A percentile compares a stretch with the other conserved stretches of the same genome.
Evolutionary conservation across 2,329 filamentous ascomycete species (phyloP).

Genomic region (Fusarium sp.): DNA sequence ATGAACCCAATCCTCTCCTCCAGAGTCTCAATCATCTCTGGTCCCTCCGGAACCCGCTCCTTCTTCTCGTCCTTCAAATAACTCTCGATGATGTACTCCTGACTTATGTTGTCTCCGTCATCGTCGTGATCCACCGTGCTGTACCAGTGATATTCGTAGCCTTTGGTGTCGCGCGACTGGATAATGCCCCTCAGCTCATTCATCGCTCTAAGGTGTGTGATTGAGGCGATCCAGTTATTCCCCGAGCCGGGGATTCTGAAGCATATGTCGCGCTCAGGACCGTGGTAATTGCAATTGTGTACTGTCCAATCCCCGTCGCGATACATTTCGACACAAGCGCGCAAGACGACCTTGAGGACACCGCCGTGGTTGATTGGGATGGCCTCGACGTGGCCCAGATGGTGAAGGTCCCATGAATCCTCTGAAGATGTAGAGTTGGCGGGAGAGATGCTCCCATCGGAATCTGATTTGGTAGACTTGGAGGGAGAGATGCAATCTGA

Average conservation of each 20-base stretch:
- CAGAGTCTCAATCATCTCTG: background rate
- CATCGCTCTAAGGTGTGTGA: fast-evolving
- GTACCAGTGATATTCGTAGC: background rate
- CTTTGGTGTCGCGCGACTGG: too few relatives aligned
- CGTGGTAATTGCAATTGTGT: background rate
- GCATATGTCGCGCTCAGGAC: background rate
- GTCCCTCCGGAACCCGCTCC: background rate
- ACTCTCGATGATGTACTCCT: background rate
- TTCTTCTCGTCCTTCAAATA: background rate
- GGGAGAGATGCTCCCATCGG: too few relatives aligned
- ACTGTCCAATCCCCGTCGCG: background rate
- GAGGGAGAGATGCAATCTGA: too few relatives aligned
- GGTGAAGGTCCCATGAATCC: background rate
- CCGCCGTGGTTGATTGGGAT: background rate
- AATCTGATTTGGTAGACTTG: fast-evolving
- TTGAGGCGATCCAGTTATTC: background rate
- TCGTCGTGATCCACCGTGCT: too few relatives aligned
- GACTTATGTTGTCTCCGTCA: too few relatives aligned
- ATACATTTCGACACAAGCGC: background rate
- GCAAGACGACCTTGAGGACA: background rate
- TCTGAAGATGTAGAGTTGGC: background rate
- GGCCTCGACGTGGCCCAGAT: background rate
- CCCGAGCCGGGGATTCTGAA: background rate
- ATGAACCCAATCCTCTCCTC: background rate
- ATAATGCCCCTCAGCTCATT: background rate